phyloP scores from a whole-genome alignment of 2,329 filamentous ascomycete genomes.

The Cytospora chrysosperma region DNA sequence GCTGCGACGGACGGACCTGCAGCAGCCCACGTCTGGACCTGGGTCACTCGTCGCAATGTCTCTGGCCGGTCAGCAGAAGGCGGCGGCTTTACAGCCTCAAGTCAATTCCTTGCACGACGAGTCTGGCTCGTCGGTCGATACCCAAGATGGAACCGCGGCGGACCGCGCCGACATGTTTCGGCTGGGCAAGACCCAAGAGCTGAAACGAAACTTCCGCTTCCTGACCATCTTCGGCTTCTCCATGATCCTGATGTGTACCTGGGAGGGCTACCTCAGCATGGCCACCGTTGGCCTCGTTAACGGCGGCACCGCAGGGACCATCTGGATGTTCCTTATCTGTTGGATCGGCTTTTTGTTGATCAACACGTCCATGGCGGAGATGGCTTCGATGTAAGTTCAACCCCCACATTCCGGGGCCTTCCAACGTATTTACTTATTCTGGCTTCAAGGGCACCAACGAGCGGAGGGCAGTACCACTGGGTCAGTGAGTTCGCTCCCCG shows the following conservation, averaged over 20 bases:
- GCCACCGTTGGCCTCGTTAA: constrained; percentile 35
- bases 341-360: constrained; percentile 41
- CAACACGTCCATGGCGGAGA: constrained; percentile 38
- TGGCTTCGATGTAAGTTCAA: constrained; percentile 11
- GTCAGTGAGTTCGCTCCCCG: constrained; percentile 53
- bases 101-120: constrained; percentile 7
- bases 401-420: neutral
- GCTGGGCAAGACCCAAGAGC: constrained; percentile 50
- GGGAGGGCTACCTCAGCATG: constrained; percentile 36
- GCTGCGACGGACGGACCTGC: neutral
- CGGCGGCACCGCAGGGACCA: constrained; percentile 45
- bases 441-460: constrained; percentile 46
- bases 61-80: neutral
- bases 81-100: neutral
- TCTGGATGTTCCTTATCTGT: constrained; percentile 41
- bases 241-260: constrained; percentile 45
- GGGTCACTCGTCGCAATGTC: neutral
- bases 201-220: constrained; percentile 46
- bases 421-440: neutral
- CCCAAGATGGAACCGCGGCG: constrained; percentile 15
- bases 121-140: neutral
- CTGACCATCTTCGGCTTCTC: constrained; percentile 48
- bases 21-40: neutral
- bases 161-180: constrained; percentile 47
- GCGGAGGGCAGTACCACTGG: constrained; percentile 59